Conservation (phyloP, 2,329 filamentous ascomycete genomes). For the Chaetothyriales sp. region DNA sequence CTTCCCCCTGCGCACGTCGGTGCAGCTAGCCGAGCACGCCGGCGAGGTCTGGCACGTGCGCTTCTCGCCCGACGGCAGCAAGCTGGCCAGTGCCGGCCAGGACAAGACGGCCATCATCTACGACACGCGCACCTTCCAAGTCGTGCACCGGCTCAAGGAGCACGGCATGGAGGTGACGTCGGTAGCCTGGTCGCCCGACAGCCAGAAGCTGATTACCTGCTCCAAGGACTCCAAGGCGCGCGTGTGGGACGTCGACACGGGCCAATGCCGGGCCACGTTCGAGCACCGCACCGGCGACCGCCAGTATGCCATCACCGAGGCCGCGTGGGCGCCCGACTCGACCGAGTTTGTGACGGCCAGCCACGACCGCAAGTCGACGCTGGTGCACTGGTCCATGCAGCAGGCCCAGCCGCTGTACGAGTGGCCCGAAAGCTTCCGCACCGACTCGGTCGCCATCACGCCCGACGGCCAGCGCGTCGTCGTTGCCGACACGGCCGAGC, state of each 20-base stretch:
- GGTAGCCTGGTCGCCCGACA: constrained; percentile 83
- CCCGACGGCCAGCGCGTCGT: constrained; percentile 67
- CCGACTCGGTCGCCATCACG: constrained; percentile 75
- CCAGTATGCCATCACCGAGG: constrained; percentile 66
- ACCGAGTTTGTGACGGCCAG: constrained; percentile 66
- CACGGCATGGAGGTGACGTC: constrained; percentile 64
- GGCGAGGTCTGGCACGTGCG: constrained; percentile 86
- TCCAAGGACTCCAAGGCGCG: constrained; percentile 59
- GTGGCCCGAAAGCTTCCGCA: constrained; percentile 51
- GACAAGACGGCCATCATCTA: constrained; percentile 69
- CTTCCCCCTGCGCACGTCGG: constrained; percentile 60
- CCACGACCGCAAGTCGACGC: constrained; percentile 51
- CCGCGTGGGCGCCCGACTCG: constrained; percentile 75
- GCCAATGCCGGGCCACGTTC: constrained; percentile 49
- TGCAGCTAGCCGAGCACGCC: constrained; percentile 57
- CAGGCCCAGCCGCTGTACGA: constrained; percentile 9
- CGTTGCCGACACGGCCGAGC: constrained; percentile 56
- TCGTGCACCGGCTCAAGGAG: constrained; percentile 49
- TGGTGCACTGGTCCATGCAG: constrained; percentile 55
- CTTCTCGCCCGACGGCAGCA: constrained; percentile 77
- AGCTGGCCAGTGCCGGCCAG: constrained; percentile 67
- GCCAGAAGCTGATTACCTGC: constrained; percentile 73
- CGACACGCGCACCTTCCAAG: constrained; percentile 56
- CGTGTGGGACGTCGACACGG: constrained; percentile 62
- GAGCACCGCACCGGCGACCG: constrained; percentile 45